Percentiles rank a stretch among this genome's conserved stretches.
Evolutionary conservation across 257 asterid genomes (phyloP).

Genomic region (Leptodermis oblonga): DNA sequence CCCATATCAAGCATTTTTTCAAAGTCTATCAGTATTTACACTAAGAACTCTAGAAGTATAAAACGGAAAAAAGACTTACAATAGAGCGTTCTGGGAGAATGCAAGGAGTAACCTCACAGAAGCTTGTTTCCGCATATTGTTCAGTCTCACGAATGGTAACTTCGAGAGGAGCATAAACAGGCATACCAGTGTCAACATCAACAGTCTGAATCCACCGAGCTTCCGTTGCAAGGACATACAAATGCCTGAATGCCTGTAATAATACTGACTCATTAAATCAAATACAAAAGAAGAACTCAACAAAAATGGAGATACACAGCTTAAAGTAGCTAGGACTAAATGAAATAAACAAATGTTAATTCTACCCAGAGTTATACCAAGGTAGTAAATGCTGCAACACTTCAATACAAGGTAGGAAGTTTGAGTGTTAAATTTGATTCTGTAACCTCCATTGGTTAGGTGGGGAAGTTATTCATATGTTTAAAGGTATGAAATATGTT

Average conservation of each 20-base stretch:
- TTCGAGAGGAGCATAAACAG: constrained; percentile 92
- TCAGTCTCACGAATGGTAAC: constrained; percentile 79
- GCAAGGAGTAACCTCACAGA: constrained; percentile 93
- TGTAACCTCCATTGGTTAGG: background rate
- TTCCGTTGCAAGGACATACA: constrained; percentile 96
- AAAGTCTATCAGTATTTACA: background rate
- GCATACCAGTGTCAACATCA: constrained; percentile 92
- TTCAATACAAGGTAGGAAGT: background rate
- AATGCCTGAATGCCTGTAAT: constrained; percentile 91
- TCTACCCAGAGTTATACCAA: background rate
- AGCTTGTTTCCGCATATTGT: constrained; percentile 78
- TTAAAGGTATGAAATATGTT: background rate
- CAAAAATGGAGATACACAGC: constrained; percentile 3
- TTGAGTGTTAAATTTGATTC: background rate
- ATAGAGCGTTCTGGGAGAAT: constrained; percentile 92
- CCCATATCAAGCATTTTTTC: background rate
- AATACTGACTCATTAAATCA: constrained; percentile 2
- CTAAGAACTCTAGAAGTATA: background rate
- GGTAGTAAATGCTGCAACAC: background rate
- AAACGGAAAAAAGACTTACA: constrained; percentile 46
- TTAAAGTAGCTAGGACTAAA: constrained; percentile 1
- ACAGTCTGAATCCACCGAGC: constrained; percentile 98
- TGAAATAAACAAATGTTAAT: background rate
- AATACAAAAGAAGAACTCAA: background rate
- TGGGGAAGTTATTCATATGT: background rate